Conservation (phyloP, 2,329 filamentous ascomycete species). For the Aotearoamyces nothofagi region DNA sequence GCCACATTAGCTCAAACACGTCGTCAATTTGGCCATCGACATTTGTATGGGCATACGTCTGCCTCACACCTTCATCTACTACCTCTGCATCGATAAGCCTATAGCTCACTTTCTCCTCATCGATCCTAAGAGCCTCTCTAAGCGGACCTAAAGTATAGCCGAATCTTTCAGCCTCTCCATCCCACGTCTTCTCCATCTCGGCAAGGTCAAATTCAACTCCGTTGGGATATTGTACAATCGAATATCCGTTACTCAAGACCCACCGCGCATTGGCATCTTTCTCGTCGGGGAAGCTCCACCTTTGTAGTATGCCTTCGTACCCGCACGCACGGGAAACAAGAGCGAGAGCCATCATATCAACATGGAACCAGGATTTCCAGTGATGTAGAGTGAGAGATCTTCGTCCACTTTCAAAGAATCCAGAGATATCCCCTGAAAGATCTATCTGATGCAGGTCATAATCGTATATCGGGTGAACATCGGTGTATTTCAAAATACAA, state of each 20-base stretch:
- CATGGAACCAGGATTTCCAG: constrained; percentile 12
- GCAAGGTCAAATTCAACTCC: background rate
- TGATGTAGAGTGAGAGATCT: constrained; percentile 13
- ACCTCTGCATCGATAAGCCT: constrained; percentile 32
- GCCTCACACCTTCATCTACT: constrained; percentile 23
- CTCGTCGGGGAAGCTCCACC: constrained; percentile 25
- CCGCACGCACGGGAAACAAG: constrained; percentile 10
- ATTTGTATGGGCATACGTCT: background rate
- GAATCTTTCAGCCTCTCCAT: constrained; percentile 28
- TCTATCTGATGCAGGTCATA: constrained; percentile 14
- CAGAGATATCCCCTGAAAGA: constrained; percentile 9
- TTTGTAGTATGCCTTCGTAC: constrained; percentile 22
- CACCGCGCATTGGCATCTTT: too few species aligned
- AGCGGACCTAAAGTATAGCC: constrained; percentile 33
- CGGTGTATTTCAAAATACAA: constrained; percentile 9
- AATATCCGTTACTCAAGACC: constrained; percentile 28
- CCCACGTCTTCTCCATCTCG: constrained; percentile 19
- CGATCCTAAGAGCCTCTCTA: constrained; percentile 31
- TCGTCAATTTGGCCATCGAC: background rate
- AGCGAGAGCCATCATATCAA: constrained; percentile 8
- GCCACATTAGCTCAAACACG: constrained; percentile 1
- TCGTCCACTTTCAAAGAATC: constrained; percentile 13
- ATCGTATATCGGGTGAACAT: constrained; percentile 10
- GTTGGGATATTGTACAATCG: constrained; percentile 10
- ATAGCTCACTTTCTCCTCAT: constrained; percentile 39